Percentiles rank a stretch among this genome's conserved stretches.
Evolutionary conservation across 495 filamentous ascomycete genomes (phyloP).

Genomic region (Barbatosphaeria neglecta): DNA sequence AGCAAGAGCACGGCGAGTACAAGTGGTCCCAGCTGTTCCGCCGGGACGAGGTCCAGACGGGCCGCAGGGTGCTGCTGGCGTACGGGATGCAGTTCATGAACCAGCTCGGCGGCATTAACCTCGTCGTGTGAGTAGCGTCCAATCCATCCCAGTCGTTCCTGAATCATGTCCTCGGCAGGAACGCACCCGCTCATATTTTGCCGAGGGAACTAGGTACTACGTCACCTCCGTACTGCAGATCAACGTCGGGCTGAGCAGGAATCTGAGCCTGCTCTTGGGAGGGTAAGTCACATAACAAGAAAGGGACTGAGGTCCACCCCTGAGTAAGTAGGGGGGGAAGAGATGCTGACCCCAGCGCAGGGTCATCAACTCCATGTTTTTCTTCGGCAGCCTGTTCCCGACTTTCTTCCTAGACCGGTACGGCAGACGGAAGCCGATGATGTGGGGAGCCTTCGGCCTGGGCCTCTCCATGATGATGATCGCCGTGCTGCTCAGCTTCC

Average conservation of each 20-base stretch:
- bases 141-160: neutral
- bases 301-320: no score
- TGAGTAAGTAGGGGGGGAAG: no score
- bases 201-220: conserved; percentile 37
- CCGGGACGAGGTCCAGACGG: conserved; percentile 41
- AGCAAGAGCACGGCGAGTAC: conserved; percentile 3
- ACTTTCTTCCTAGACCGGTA: conserved; percentile 34
- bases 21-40: conserved; percentile 32
- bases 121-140: conserved; percentile 3
- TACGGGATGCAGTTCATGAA: conserved; percentile 28
- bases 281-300: no score
- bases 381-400: conserved; percentile 18
- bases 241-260: conserved; percentile 38
- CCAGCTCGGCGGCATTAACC: conserved; percentile 22
- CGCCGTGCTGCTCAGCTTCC: conserved; percentile 22
- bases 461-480: conserved; percentile 22
- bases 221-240: conserved; percentile 37
- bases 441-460: conserved; percentile 28
- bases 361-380: conserved; percentile 23
- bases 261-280: conserved; percentile 36
- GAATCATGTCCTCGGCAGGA: no score
- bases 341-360: no score
- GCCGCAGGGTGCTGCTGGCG: conserved; percentile 20
- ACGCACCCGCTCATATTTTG: no score
- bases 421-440: conserved; percentile 34